Evolutionary conservation across 1,284 basidiomycete genomes (phyloP).

Genomic region (Papiliotrema laurentii): DNA sequence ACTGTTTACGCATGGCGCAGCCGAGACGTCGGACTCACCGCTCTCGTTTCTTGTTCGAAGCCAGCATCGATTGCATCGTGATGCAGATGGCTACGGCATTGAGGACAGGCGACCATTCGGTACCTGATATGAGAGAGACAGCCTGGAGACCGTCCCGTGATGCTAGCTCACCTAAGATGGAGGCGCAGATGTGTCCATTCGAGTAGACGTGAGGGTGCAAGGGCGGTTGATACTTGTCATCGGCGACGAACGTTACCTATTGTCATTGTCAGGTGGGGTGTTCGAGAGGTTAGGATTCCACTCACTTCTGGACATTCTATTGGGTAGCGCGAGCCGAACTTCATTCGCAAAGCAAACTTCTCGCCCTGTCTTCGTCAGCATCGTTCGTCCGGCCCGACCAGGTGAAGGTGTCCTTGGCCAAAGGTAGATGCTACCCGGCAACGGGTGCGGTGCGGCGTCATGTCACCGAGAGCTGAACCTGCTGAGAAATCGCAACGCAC

Average conservation of each 20-base stretch:
- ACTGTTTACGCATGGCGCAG: too few relatives aligned
- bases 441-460: too few relatives aligned
- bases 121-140: slow-evolving; percentile 18
- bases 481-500: too few relatives aligned
- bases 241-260: slow-evolving; percentile 45
- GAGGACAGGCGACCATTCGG: slow-evolving; percentile 46
- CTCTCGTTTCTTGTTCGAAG: slow-evolving; percentile 46
- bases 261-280: not conserved
- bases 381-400: not conserved
- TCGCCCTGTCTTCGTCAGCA: slow-evolving; percentile 36
- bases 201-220: slow-evolving; percentile 48
- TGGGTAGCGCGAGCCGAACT: slow-evolving; percentile 42
- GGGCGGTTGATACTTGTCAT: slow-evolving; percentile 37
- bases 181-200: slow-evolving; percentile 49
- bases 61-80: slow-evolving; percentile 50
- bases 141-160: not conserved
- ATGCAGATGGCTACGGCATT: slow-evolving; percentile 47
- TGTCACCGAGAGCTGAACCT: too few relatives aligned
- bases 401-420: not conserved
- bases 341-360: slow-evolving; percentile 38
- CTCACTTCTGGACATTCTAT: slow-evolving; percentile 45
- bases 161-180: slow-evolving; percentile 33
- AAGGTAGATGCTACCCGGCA: not conserved
- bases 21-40: slow-evolving; percentile 21
- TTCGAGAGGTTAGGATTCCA: not conserved